phyloP scores from a whole-genome alignment of 805 yeast genomes.

The Candida bentonensis region DNA sequence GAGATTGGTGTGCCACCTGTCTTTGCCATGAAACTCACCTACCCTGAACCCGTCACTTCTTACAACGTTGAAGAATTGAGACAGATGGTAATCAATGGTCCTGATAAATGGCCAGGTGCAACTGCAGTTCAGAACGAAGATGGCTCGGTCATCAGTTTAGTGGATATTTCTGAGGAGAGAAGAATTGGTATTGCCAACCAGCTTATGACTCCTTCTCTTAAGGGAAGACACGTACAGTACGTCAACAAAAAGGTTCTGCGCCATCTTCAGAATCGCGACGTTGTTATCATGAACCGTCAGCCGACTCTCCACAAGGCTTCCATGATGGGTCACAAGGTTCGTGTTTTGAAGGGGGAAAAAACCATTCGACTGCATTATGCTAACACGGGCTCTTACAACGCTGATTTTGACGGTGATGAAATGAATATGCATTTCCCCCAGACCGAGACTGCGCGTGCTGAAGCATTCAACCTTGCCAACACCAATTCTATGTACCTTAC shows the following conservation, averaged over 20 bases:
- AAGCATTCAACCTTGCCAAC: slow-evolving; percentile 87
- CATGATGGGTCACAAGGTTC: slow-evolving; percentile 98
- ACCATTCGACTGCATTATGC: slow-evolving; percentile 95
- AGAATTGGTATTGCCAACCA: slow-evolving; percentile 92
- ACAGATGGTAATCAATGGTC: slow-evolving; percentile 94
- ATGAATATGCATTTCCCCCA: slow-evolving; percentile 99
- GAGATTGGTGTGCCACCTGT: slow-evolving; percentile 99
- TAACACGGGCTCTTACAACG: slow-evolving; percentile 97
- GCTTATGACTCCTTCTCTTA: slow-evolving; percentile 63
- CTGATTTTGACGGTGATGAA: slow-evolving; percentile 99
- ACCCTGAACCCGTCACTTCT: slow-evolving; percentile 95
- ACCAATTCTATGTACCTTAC: slow-evolving; percentile 96
- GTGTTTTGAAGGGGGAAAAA: slow-evolving; percentile 95
- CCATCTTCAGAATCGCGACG: slow-evolving; percentile 89
- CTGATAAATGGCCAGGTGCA: slow-evolving; percentile 98
- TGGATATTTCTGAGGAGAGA: slow-evolving; percentile 86
- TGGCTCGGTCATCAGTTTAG: slow-evolving; percentile 66
- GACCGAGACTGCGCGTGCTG: slow-evolving; percentile 92
- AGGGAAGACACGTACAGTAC: slow-evolving; percentile 23
- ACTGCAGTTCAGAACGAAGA: slow-evolving; percentile 91
- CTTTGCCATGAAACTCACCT: slow-evolving; percentile 86
- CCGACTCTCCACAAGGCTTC: slow-evolving; percentile 98
- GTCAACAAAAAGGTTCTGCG: slow-evolving; percentile 87
- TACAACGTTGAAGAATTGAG: slow-evolving; percentile 83
- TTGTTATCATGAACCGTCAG: slow-evolving; percentile 96